Conservation (phyloP, 2,329 filamentous ascomycete genomes). For the Fusarium sp. region DNA sequence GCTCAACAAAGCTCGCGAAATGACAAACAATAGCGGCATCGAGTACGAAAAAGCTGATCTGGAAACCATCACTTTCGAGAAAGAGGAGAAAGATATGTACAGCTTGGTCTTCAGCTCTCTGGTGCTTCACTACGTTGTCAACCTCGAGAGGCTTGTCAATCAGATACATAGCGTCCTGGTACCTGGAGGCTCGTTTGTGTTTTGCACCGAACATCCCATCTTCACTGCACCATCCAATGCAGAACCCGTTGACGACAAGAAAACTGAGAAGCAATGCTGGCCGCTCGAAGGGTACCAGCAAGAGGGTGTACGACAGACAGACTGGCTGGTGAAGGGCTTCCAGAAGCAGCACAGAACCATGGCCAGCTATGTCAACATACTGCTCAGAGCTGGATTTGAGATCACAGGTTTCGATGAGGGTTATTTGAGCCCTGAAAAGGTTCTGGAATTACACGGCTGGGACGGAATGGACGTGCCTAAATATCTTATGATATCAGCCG, state of each 20-base stretch:
- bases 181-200: neutral
- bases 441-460: neutral
- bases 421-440: accelerated
- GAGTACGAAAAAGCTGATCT: neutral
- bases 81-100: neutral
- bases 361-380: neutral
- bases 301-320: neutral
- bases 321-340: neutral
- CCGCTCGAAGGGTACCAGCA: neutral
- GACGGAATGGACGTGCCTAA: neutral
- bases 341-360: neutral
- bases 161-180: neutral
- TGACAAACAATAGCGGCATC: neutral
- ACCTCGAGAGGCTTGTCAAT: neutral
- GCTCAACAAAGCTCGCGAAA: neutral
- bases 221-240: neutral
- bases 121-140: neutral
- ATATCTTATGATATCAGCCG: neutral
- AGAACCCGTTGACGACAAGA: neutral
- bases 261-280: neutral
- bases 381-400: neutral
- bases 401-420: neutral
- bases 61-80: neutral
- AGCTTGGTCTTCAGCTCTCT: neutral
- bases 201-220: neutral